These are phyloP conservation scores for Candida vartiovaarae DNA, from an alignment of 805 yeast genomes.

Conservation along the genomic window DNA sequence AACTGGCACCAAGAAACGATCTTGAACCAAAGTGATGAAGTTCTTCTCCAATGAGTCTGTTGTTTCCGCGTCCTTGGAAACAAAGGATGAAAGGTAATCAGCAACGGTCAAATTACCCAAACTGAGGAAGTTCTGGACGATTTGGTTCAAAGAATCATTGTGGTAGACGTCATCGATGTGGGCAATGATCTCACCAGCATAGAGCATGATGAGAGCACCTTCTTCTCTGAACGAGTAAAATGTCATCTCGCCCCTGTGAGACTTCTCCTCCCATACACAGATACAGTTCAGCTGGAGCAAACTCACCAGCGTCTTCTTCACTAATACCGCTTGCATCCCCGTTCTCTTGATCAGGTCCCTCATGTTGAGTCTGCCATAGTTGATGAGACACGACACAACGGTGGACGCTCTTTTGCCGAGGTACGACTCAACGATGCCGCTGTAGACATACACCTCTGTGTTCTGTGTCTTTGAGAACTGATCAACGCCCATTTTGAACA, in stretches of 20 bases:
- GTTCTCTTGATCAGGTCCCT: slow-evolving; percentile 44
- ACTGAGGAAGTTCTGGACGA: slow-evolving; percentile 62
- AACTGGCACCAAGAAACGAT: slow-evolving; percentile 46
- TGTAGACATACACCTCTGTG: slow-evolving; percentile 53
- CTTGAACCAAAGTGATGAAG: slow-evolving; percentile 39
- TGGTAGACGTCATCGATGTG: slow-evolving; percentile 38
- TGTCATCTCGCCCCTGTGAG: slow-evolving; percentile 24
- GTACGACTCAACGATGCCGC: slow-evolving; percentile 43
- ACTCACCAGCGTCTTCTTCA: slow-evolving; percentile 65
- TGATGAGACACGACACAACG: slow-evolving; percentile 51
- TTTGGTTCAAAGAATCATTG: slow-evolving; percentile 42
- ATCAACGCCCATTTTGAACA: slow-evolving; percentile 3
- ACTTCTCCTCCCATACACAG: slow-evolving; percentile 48
- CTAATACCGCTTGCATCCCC: slow-evolving; percentile 39
- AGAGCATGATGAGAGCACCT: slow-evolving; percentile 58
- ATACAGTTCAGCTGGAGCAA: slow-evolving; percentile 76
- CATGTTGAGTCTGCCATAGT: slow-evolving; percentile 60
- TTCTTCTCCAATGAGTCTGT: slow-evolving; percentile 27
- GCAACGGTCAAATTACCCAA: slow-evolving; percentile 57
- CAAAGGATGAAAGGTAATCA: slow-evolving; percentile 36
- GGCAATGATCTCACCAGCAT: slow-evolving; percentile 69
- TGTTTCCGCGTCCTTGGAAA: slow-evolving; percentile 22
- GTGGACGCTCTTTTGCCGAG: slow-evolving; percentile 71
- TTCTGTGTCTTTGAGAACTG: slow-evolving; percentile 42
- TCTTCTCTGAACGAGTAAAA: slow-evolving; percentile 56